A percentile compares a stretch with the other conserved stretches of the same genome.
These are phyloP conservation scores for Nakaseomyces bracarensis DNA, from an alignment of 1,139 yeast species.

Conservation along the genomic window DNA sequence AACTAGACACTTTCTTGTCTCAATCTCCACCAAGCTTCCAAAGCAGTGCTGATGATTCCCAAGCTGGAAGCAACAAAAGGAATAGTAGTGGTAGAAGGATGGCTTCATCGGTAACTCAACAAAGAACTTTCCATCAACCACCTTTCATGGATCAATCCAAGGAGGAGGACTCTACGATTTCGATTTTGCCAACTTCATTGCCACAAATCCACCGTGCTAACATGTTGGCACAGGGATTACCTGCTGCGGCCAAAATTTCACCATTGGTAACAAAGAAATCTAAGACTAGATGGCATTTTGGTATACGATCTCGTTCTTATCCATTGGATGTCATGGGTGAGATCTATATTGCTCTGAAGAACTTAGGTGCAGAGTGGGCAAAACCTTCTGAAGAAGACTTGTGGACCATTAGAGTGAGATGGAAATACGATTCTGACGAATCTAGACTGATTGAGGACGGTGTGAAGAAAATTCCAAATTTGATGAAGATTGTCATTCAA, in stretches of 20 bases:
- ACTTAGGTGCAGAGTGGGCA: conserved; percentile 96
- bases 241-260: conserved; percentile 48
- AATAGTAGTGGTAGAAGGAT: conserved; percentile 12
- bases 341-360: conserved; percentile 85
- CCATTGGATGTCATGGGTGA: conserved; percentile 99
- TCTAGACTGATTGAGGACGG: conserved; percentile 17
- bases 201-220: conserved; percentile 93
- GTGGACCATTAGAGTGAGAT: conserved; percentile 95
- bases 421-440: conserved; percentile 8
- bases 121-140: conserved; percentile 31
- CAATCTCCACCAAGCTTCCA: conserved; percentile 29
- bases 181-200: conserved; percentile 85
- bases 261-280: conserved; percentile 78
- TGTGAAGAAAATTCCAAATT: conserved; percentile 43
- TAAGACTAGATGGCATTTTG: conserved; percentile 98
- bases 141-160: conserved; percentile 25
- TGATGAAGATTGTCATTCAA: conserved; percentile 97
- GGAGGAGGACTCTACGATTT: conserved; percentile 52
- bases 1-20: conserved; percentile 35
- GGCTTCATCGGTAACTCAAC: conserved; percentile 18
- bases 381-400: conserved; percentile 86
- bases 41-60: conserved; percentile 8
- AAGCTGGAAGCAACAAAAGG: conserved; percentile 7
- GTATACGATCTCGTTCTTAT: conserved; percentile 89
- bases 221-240: conserved; percentile 58